phyloP scores from a whole-genome alignment of 306 rosid genomes.

The Hippophae gyantsensis region DNA sequence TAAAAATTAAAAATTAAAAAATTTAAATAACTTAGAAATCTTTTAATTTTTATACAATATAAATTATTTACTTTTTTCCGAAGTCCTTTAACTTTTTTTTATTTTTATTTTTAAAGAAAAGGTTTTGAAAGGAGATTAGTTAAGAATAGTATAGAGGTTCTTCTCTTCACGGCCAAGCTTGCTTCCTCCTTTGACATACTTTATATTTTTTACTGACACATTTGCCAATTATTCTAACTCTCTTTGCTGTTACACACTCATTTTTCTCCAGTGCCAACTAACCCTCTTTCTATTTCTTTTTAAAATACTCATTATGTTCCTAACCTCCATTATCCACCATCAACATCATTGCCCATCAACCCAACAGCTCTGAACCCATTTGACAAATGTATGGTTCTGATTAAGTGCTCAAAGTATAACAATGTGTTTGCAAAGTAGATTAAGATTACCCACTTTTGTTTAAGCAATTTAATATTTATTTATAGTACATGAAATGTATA shows the following conservation, averaged over 20 bases:
- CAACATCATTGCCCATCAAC: conserved; percentile 29
- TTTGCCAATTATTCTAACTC: conserved; percentile 74
- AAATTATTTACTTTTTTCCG: conserved; percentile 1
- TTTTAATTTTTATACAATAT: neutral
- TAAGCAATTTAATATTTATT: conserved; percentile 20
- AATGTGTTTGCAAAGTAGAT: conserved; percentile 20
- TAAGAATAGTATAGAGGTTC: conserved; percentile 33
- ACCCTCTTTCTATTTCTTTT: conserved; percentile 40
- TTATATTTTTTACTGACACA: conserved; percentile 67
- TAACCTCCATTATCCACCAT: conserved; percentile 51
- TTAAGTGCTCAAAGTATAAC: conserved; percentile 6
- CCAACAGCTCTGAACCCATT: conserved; percentile 1
- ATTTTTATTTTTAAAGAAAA: neutral
- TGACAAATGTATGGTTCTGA: conserved; percentile 30
- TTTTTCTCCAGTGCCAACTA: conserved; percentile 61
- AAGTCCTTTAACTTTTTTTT: neutral
- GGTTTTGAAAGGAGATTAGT: conserved; percentile 18
- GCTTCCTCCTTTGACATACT: conserved; percentile 46
- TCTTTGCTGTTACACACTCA: conserved; percentile 82
- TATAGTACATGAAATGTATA: conserved; percentile 21
- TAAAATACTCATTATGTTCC: conserved; percentile 43
- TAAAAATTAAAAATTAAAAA: too few relatives aligned
- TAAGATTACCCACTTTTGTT: conserved; percentile 8
- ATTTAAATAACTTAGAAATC: too few relatives aligned
- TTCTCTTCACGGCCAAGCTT: conserved; percentile 91